Evolutionary conservation across 2,329 filamentous ascomycete genomes (phyloP), one percentile per base, ranked within the genome.

Genomic region (Dendrostoma leiphaemia): DNA sequence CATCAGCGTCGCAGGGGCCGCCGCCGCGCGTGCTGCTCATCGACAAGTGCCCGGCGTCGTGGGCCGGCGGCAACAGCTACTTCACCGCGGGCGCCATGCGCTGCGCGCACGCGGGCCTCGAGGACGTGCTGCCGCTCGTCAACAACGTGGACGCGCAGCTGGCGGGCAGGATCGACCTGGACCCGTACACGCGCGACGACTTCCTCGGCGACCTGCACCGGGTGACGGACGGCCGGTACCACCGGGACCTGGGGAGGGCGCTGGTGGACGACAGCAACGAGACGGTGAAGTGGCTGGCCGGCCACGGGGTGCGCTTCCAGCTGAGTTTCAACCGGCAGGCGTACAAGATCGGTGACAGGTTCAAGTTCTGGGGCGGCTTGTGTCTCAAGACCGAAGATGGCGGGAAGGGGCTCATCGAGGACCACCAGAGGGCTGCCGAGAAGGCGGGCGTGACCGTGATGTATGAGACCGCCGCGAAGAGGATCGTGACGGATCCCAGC

Each of bases 341-440:
- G 0, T 89, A 85, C 64, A 72, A 83, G 53, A 76, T 86, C n/a
- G 72, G 81, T 48, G 82, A 80, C 1, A 71, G 78, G 28, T 76
- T 77, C 62, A 84, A 82, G 62, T 88, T 88, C 64, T 88, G 84
- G 84, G 85, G 85, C 10, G 85, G 85, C 0, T 67, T 89, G 63
- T 74, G 72, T n/a, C 67, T 87, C 31, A 83, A 78, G 62, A 83
- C 80, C 0, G 63, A 80, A 48, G 78, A 83, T 58, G 82, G 82
- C 1, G 84, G 84, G 0, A 84, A 84, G 60, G 81, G 83, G 0
- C 67, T 87, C 6, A 75, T 85, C 3, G 63, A 72, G 23, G 75
- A 81, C 56, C 71, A 82, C 57, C 65, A 67, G 24, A 62, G 63
- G 2, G 74, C 74, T 1, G 82, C 80, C 1, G 58, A 60, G 38